Base-by-base conservation (phyloP, 2,329 filamentous ascomycete species). In the Fusarium sublunatum region DNA sequence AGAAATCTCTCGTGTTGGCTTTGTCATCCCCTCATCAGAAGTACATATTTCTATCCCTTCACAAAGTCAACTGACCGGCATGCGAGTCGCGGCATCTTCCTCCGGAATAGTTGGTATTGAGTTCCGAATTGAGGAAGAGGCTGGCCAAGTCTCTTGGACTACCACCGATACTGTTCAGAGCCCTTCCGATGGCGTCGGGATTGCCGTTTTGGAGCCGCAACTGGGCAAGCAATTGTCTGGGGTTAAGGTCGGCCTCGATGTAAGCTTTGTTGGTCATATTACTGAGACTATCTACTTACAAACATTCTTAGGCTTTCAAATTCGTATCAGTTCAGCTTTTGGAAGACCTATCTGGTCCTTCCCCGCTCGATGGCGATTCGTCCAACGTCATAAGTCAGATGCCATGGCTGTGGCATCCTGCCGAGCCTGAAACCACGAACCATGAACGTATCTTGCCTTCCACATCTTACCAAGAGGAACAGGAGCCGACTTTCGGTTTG, bases 191-290 rank as follows among this genome's bases (percentile, higher is more conserved):
- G 39, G 11, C 1, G 41, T 53, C 3, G 45, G 56, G 5, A 5
- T 49, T 1, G 29, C 25, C 2, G 26, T 26, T 3, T 41, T 64
- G 0, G 7, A 29, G 8, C 44, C 61, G 6, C 10, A 11, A 22
- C 12, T 3, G 7, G 31, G 38, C 1, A n/a, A 5, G 2, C n/a
- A 12, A 2, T 5, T 64, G 1, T 19, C 3, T 3, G 61, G 61
- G 1, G 4, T 47, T 1, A 4, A 46, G 2, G 2, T 65, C 13
- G 39, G 57, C 2, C 25, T 65, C 3, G 62, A 65, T 44, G 62
- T 65, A 36, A 12, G 62, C 46, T 24, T 4, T 0, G 6, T 2
- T 6, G 1, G 0, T 2, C 7, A 0, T 7, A 7, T 8, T 6
- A 2, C 2, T 9, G 6, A 7, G 11, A 5, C 7, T 43, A 24